Evolutionary conservation across 371 early-diverging fungal genomes (phyloP), one percentile per base, ranked within the genome.

Genomic region (Nematocida sp.): DNA sequence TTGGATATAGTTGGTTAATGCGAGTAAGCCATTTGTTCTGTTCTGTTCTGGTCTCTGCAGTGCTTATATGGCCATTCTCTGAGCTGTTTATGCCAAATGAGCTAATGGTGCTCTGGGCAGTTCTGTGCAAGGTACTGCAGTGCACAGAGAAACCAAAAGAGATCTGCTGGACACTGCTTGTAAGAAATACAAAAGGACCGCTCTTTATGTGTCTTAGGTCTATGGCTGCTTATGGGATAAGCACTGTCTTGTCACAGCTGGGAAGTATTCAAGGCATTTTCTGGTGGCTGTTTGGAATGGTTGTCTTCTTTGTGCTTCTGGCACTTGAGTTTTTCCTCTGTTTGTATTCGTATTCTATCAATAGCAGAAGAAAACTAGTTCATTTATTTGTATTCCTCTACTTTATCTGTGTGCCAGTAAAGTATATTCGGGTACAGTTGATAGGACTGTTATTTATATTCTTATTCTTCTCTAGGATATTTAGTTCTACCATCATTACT

Each of bases 351-450:
- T 2, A 19, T 21, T 58, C 74, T 2, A 23, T 52, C 11, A 70
- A 70, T 37, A 27, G 32, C 2, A 38, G 46, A n/a, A 70, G 74
- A 70, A 70, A 70, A 31, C 11, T 37, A 7, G 46, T 70, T 19
- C 74, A 70, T 37, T 60, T 23, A n/a, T 4, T n/a, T 15, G 7
- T 54, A 2, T 70, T 70, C 41, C 23, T 27, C 7, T 70, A 70
- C 46, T 48, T 31, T 61, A 27, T 11, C 17, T 11, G 25, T 2
- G 31, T 60, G n/a, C 74, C 74, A 23, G 4, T 15, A 45, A 13
- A 45, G n/a, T 2, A 60, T 4, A 34, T 52, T 2, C 25, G 34
- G 11, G 51, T 48, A 32, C 74, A 70, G 27, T 29, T 19, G 5
- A 37, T 70, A 17, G 32, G 74, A 17, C 5, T 37, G n/a, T 15